Conservation (phyloP, 345 rosid genomes). For the Lenwebbia sp. region DNA sequence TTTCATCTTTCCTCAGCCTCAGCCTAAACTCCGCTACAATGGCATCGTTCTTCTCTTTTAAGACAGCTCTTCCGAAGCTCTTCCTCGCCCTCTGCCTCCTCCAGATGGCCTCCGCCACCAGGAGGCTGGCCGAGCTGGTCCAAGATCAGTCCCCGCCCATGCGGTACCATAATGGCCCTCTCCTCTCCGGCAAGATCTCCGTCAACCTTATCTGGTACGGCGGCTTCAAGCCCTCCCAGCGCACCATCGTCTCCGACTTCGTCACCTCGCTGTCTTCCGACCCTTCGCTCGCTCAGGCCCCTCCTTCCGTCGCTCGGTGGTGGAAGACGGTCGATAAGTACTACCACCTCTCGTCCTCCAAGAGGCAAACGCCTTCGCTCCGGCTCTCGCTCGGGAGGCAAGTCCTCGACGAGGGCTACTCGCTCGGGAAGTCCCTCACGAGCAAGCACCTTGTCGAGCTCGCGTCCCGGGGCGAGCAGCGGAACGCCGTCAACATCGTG, state of each 20-base stretch:
- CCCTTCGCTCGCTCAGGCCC: conserved; percentile 2
- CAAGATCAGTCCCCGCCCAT: conserved; percentile 23
- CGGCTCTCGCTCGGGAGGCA: conserved; percentile 40
- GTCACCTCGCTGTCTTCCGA: conserved; percentile 32
- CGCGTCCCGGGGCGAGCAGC: conserved; percentile 50
- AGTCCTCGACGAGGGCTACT: conserved; percentile 42
- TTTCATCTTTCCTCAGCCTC: background rate
- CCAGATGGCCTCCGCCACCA: conserved; percentile 11
- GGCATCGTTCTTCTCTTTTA: background rate
- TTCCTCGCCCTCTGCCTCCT: conserved; percentile 4
- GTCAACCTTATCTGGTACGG: conserved; percentile 79
- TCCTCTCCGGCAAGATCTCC: conserved; percentile 54
- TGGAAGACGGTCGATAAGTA: conserved; percentile 59
- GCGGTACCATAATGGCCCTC: conserved; percentile 62
- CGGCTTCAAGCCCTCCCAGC: conserved; percentile 54
- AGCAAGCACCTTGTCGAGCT: conserved; percentile 28
- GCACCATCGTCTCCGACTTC: conserved; percentile 53
- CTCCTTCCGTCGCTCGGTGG: conserved; percentile 70
- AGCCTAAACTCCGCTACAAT: background rate
- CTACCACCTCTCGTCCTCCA: conserved; percentile 30
- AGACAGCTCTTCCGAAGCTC: background rate
- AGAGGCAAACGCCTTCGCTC: conserved; percentile 5
- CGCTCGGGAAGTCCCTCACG: conserved; percentile 58
- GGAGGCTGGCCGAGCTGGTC: conserved; percentile 12
- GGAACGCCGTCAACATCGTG: conserved; percentile 40